Evolutionary conservation across 1,284 basidiomycete species (phyloP).

Genomic region (Ceratobasidium sp.): DNA sequence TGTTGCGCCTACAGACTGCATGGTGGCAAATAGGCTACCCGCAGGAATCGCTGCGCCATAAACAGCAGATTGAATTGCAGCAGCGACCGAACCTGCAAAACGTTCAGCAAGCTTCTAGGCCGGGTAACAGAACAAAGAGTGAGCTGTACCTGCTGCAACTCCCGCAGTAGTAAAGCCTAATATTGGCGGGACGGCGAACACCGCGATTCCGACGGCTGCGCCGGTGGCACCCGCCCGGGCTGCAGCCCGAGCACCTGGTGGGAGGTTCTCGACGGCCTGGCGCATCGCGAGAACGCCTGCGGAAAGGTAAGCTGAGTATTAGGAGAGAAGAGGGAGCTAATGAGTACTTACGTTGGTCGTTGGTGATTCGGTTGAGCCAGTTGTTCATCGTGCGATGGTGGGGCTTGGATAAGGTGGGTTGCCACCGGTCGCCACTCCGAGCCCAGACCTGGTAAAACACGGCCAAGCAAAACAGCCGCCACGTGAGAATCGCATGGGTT

Average conservation of each 20-base stretch:
- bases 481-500: too few species aligned
- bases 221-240: constrained; percentile 31
- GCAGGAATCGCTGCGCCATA: constrained; percentile 43
- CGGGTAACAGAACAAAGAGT: not conserved
- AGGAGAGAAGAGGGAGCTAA: not conserved
- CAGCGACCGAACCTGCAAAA: constrained; percentile 43
- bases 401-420: not conserved
- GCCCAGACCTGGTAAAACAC: not conserved
- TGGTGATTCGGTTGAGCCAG: constrained; percentile 10
- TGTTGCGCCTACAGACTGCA: constrained; percentile 41
- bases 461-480: too few species aligned
- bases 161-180: constrained; percentile 34
- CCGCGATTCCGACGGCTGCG: constrained; percentile 19
- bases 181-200: constrained; percentile 24
- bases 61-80: constrained; percentile 40
- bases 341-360: constrained; percentile 5
- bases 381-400: constrained; percentile 4
- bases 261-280: constrained; percentile 5
- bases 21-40: constrained; percentile 41
- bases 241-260: not conserved
- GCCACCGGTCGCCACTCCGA: constrained; percentile 10
- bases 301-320: too few species aligned
- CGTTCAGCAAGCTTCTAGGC: too few species aligned
- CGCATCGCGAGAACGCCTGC: constrained; percentile 18
- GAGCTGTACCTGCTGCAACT: constrained; percentile 26